Evolutionary conservation across 129 eudicot species (phyloP).

Genomic region (Scalesia atractyloides): DNA sequence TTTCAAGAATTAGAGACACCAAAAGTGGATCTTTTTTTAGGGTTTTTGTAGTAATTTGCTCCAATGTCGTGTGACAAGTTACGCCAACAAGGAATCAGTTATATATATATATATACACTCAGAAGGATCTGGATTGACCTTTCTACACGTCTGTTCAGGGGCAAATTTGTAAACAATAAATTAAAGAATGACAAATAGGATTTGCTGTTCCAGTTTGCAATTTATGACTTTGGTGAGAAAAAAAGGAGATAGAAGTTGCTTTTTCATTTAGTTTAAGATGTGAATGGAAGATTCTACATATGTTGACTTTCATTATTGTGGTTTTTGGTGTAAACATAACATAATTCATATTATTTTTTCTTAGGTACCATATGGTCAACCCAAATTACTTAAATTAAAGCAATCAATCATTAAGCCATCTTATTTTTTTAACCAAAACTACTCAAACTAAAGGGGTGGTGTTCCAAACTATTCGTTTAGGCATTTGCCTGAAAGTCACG

Average conservation of each 20-base stretch:
- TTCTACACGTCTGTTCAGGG: conserved; percentile 1
- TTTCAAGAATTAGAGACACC: conserved; percentile 18
- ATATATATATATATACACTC: conserved; percentile 15
- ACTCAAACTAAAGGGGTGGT: too few species aligned
- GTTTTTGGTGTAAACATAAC: too few species aligned
- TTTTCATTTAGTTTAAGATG: too few species aligned
- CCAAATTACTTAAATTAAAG: too few species aligned
- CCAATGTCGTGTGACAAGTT: conserved; percentile 10
- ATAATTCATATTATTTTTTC: too few species aligned
- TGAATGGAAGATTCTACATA: too few species aligned
- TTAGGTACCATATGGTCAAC: too few species aligned
- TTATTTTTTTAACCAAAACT: too few species aligned
- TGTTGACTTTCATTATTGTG: too few species aligned
- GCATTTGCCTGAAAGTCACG: too few species aligned
- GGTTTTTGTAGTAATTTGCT: conserved; percentile 11
- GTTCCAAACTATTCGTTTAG: too few species aligned
- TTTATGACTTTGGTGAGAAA: not conserved
- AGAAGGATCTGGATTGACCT: conserved; percentile 5
- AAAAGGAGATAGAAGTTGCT: not conserved
- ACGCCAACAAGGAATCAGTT: conserved; percentile 13
- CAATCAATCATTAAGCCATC: too few species aligned
- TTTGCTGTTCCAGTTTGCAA: conserved; percentile 23
- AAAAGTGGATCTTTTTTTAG: not conserved
- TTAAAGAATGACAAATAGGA: conserved; percentile 17
- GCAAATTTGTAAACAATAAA: not conserved